Evolutionary conservation across 1,284 basidiomycete species (phyloP), one percentile per base, ranked within the genome.

Genomic region (Phaffia rhodozyma): DNA sequence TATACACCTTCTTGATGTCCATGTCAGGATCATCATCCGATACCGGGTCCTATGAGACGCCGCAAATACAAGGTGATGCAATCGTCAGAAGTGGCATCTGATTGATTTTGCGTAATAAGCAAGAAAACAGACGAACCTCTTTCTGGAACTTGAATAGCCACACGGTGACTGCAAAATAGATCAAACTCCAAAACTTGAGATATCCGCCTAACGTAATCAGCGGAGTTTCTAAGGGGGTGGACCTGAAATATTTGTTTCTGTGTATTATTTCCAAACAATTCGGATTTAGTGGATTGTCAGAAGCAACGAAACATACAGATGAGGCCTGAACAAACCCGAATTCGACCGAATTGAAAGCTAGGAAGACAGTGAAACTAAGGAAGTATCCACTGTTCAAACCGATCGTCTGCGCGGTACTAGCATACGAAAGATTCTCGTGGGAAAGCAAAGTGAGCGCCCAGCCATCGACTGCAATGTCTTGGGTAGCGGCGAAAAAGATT

Each of bases 401-500:
- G 64, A 98, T 90, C 0, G 96, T 98, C 75, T 99, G 96, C 58
- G 94, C 97, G 4, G 94, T 98, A 30, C 91, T 94, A 6, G 96
- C 96, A 72, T 96, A 99, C 25, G 91, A 91, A 51, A 98, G 78
- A 72, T 93, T 96, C 68, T 94, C 92, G 67, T 91, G 85, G 1
- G 94, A 97, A 61, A 99, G 84, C 54, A 99, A 83, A 2, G 92
- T 97, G 61, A 98, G 81, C 9, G 96, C 96, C 96, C 96, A 99
- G 51, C 92, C 94, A 72, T 98, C 94, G 23, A 98, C 94, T 56
- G 94, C 94, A 68, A 97, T 97, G 75, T 98, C 94, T 83, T 99
- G 96, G 0, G 96, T 98, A 6, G 96, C 96, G 21, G 96, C 94
- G 69, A 98, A 88, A 67, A 93, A 83, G 54, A 97, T 93, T 50